These are phyloP conservation scores for Rhodosporidiobolus odoratus DNA, from an alignment of 768 basidiomycete genomes.

Conservation along the genomic window DNA sequence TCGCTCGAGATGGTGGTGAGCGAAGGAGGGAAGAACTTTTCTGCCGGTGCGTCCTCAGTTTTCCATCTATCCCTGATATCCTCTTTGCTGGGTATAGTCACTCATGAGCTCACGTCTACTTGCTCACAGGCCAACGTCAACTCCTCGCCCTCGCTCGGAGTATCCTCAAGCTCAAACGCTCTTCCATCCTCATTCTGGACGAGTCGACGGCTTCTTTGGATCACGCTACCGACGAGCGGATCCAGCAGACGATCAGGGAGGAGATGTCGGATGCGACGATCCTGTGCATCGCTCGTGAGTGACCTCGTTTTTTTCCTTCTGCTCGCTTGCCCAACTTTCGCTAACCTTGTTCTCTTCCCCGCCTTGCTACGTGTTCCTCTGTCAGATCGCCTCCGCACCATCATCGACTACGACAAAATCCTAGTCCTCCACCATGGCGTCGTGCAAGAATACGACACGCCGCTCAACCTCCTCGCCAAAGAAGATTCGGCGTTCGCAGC, in stretches of 20 bases:
- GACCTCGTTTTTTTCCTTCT: constrained; percentile 49
- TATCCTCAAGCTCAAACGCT: constrained; percentile 40
- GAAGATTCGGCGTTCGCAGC: constrained; percentile 56
- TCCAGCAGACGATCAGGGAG: constrained; percentile 67
- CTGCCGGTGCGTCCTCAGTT: constrained; percentile 32
- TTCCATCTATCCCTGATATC: background rate
- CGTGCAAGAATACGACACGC: constrained; percentile 71
- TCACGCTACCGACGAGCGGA: constrained; percentile 46
- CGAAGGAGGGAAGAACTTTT: constrained; percentile 43
- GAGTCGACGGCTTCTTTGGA: constrained; percentile 44
- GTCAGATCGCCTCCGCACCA: constrained; percentile 40
- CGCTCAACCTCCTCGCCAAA: constrained; percentile 55
- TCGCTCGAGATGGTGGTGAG: constrained; percentile 31
- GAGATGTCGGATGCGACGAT: constrained; percentile 67
- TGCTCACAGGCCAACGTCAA: constrained; percentile 39
- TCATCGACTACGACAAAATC: constrained; percentile 50
- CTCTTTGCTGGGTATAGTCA: background rate
- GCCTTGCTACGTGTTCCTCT: background rate
- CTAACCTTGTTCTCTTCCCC: background rate
- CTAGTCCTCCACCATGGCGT: constrained; percentile 58
- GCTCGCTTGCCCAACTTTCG: background rate
- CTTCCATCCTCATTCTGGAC: constrained; percentile 42
- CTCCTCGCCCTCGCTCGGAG: constrained; percentile 43
- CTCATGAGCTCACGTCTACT: too few relatives aligned
- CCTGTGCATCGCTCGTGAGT: constrained; percentile 74